Conservation (phyloP, 2,329 filamentous ascomycete species). For the Coniochaeta prunicola region DNA sequence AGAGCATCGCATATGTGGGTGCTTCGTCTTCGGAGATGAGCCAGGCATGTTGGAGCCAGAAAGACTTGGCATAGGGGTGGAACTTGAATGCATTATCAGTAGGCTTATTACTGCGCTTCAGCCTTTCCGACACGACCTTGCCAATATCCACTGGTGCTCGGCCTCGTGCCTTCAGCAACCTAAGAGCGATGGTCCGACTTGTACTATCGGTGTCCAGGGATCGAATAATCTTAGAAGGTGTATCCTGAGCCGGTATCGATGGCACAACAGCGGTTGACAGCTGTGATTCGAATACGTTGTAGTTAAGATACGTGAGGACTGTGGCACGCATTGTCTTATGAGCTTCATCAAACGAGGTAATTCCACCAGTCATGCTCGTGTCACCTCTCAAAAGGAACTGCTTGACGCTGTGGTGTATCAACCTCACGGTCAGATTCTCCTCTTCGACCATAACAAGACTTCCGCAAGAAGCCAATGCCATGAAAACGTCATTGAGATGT, state of each 20-base stretch:
- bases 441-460: constrained; percentile 26
- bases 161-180: not conserved
- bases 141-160: constrained; percentile 2
- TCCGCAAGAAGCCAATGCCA: constrained; percentile 21
- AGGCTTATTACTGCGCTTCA: not conserved
- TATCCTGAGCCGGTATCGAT: constrained; percentile 10
- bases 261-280: constrained; percentile 10
- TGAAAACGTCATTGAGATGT: constrained; percentile 18
- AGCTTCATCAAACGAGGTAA: constrained; percentile 10
- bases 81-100: not conserved
- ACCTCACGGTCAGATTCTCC: constrained; percentile 19
- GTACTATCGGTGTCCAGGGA: constrained; percentile 7
- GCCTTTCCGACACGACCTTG: not conserved
- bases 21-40: not conserved
- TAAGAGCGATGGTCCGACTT: constrained; percentile 9
- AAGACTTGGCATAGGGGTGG: not conserved
- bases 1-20: not conserved
- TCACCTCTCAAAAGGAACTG: constrained; percentile 21
- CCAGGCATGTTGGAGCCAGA: not conserved
- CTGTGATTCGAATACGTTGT: constrained; percentile 15
- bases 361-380: not conserved
- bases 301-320: constrained; percentile 21
- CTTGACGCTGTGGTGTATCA: constrained; percentile 27
- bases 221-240: constrained; percentile 15
- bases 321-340: constrained; percentile 14